Evolutionary conservation across 2,329 filamentous ascomycete species (phyloP).

Genomic region (Diaporthe caulivora): DNA sequence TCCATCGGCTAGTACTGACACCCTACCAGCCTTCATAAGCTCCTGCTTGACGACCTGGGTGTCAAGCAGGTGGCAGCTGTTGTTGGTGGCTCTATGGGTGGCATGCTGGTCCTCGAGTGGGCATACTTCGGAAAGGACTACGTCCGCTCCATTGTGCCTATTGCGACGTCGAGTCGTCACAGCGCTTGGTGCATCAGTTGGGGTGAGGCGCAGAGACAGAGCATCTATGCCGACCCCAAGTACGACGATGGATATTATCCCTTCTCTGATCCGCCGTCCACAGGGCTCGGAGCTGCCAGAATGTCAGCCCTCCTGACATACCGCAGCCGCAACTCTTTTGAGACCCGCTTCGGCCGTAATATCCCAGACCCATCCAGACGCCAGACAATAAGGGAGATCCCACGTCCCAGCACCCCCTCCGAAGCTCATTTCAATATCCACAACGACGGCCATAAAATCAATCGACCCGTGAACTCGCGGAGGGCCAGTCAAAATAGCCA

Average conservation of each 20-base stretch:
- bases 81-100: conserved; percentile 86
- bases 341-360: conserved; percentile 93
- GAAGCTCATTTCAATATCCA: conserved; percentile 85
- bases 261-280: conserved; percentile 86
- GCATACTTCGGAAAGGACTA: conserved; percentile 91
- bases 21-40: conserved; percentile 75
- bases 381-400: conserved; percentile 82
- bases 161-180: conserved; percentile 86
- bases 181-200: conserved; percentile 93
- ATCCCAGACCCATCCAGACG: conserved; percentile 86
- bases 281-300: conserved; percentile 91
- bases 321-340: conserved; percentile 95
- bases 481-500: conserved; percentile 54
- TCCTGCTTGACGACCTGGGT: conserved; percentile 84
- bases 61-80: conserved; percentile 83
- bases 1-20: background rate
- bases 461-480: conserved; percentile 63
- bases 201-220: conserved; percentile 89
- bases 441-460: conserved; percentile 82
- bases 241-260: conserved; percentile 97
- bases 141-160: conserved; percentile 83
- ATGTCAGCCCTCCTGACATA: conserved; percentile 98
- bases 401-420: conserved; percentile 71
- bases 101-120: conserved; percentile 93
- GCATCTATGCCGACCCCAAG: conserved; percentile 98